A percentile compares a stretch with the other conserved stretches of the same genome.
Conservation (phyloP, 176 grass and related monocot species). For the Typha latifolia region DNA sequence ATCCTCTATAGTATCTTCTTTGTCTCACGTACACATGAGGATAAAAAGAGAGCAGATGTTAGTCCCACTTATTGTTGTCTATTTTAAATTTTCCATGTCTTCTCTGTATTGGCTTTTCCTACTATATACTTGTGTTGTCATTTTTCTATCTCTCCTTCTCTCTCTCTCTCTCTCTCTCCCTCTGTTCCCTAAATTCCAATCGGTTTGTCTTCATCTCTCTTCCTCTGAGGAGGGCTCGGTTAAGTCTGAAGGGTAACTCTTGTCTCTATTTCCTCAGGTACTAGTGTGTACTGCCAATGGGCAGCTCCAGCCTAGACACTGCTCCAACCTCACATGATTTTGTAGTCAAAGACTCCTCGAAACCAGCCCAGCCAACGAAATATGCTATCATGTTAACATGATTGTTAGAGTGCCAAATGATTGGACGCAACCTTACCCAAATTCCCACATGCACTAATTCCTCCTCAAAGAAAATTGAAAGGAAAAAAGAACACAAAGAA, state of each 20-base stretch:
- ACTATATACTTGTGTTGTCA: neutral
- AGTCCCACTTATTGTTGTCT: neutral
- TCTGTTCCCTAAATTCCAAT: neutral
- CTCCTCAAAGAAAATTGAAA: no score
- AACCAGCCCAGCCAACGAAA: no score
- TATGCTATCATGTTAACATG: constrained; percentile 1
- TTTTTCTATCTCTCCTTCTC: neutral
- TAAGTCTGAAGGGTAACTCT: constrained; percentile 1
- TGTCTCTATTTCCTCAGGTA: constrained; percentile 7
- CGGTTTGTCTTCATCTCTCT: neutral
- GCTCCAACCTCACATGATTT: neutral
- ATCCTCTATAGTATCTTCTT: constrained; percentile 6
- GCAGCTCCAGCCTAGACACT: neutral
- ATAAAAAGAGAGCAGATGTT: neutral
- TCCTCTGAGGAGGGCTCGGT: neutral
- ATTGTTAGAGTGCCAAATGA: constrained; percentile 10
- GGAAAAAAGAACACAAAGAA: no score
- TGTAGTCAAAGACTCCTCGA: neutral
- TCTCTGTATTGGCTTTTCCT: neutral
- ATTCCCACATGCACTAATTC: neutral
- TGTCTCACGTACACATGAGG: neutral
- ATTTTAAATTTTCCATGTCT: neutral
- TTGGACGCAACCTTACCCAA: neutral
- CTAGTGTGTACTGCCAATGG: neutral
- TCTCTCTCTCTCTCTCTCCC: neutral